Base-by-base conservation (phyloP, 2,329 filamentous ascomycete species). In the Hymenoscyphus scutula region DNA sequence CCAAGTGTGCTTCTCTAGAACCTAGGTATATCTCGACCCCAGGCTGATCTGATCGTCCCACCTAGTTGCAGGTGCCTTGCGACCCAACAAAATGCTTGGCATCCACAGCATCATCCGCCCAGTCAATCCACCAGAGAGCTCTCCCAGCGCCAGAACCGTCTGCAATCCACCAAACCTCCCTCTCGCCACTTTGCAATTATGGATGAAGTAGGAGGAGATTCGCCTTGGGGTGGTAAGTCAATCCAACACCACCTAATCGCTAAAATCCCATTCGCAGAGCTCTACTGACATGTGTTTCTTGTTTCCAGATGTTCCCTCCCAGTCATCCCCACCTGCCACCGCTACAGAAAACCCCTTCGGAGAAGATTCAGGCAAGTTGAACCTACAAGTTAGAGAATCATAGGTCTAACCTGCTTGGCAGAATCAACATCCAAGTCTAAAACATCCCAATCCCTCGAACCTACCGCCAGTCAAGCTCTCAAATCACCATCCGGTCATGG, bases 201-300 rank as follows among this genome's bases (percentile, higher is more conserved):
- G 77, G 77, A 79, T 76, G 77, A 76, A 73, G 77, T 77, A 67
- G 76, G 74, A 68, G 75, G 74, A 74, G 77, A 78, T 66, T 79
- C 77, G 41, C 77, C 77, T 58, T 79, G 77, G 77, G 77, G 77
- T 62, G 77, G 77, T 78, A 76, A 69, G 75, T 71, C 25, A 56
- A 55, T 63, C 15, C 19, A 25, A 25, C 19, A 25, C 45, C 45
- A 25, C 19, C n/a, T 25, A 23, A 51, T 10, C 8, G 19, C 23
- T 25, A 19, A 13, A 51, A 23, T 19, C 13, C 45, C 5, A 19
- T 25, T 23, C 45, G 19, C 45, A 51, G 45, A 51, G 56, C 56
- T 45, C 48, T 59, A 53, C 62, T 71, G 53, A 69, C 63, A 59
- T 64, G 38, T 41, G 19, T 17, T 34, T 56, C 41, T 53, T 41